Base-by-base conservation (phyloP, 2,329 filamentous ascomycete genomes). In the Hansfordia pulvinata region DNA sequence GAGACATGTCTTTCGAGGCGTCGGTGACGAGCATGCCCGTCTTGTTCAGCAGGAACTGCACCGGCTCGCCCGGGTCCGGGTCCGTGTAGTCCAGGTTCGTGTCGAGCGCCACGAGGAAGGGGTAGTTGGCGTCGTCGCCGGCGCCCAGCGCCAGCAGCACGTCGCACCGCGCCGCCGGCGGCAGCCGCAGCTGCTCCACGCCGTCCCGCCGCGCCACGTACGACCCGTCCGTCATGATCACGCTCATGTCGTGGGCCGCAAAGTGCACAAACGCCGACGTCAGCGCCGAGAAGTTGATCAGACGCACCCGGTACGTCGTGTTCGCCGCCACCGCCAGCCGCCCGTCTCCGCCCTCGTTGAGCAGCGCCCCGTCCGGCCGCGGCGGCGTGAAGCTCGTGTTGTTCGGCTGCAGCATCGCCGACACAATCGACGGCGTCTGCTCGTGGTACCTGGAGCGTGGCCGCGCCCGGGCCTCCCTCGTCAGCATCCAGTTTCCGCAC, bases 221-320 rank as follows among this genome's bases (percentile, higher is more conserved):
- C 8, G 82, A 60, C 6, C 78, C 79, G 42, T 84, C 79, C 1
- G 83, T 69, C 46, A 83, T 78, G 18, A 84, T 64, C 29, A 84
- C 72, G 16, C 59, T 65, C 53, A 84, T 70, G 17, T 66, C 75
- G 38, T 76, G 71, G 11, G 62, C 69, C 43, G 77, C 72, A 28
- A 78, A 68, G 70, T 71, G 77, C 24, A 78, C 43, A 35, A 76
- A 75, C 39, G 76, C 69, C 3, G 62, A 65, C 2, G 70, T 68
- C 52, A 83, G 85, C 10, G 77, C 79, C 10, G 73, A 78, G 12
- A 83, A 68, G 39, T 83, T 84, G 38, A 83, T 58, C 31, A 85
- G 58, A 22, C 75, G 74, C 39, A 88, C 63, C 7, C 83, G 54
- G 31, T 86, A 86, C 0, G 75, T 86, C 40, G 70, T 81, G 3